These are phyloP conservation scores for Hericium erinaceus DNA, from an alignment of 768 basidiomycete species.

Conservation along the genomic window DNA sequence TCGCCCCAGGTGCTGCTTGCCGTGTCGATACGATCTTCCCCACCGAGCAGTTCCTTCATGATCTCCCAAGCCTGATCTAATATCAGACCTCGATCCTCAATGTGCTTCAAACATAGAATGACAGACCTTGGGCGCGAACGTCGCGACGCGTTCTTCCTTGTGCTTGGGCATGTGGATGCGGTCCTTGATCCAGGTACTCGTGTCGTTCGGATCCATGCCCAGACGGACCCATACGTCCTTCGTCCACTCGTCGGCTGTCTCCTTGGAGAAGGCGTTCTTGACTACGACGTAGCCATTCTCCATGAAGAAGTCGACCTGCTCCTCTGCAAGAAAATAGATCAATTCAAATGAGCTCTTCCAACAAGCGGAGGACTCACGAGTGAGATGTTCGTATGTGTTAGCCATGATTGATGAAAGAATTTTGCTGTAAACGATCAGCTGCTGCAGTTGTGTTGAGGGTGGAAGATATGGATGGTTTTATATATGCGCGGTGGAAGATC, in stretches of 20 bases:
- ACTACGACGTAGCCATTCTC: slow-evolving; percentile 46
- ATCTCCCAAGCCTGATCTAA: slow-evolving; percentile 42
- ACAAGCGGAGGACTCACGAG: slow-evolving; percentile 10
- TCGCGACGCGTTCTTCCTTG: slow-evolving; percentile 33
- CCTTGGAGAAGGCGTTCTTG: slow-evolving; percentile 41
- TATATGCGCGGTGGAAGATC: neutral
- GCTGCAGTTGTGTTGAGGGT: neutral
- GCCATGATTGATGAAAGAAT: slow-evolving; percentile 7
- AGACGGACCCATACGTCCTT: slow-evolving; percentile 43
- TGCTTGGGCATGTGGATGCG: slow-evolving; percentile 50
- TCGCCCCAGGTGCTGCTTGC: slow-evolving; percentile 43
- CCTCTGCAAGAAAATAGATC: slow-evolving; percentile 22
- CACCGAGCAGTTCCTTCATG: slow-evolving; percentile 52
- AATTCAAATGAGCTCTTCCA: neutral
- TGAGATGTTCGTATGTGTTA: slow-evolving; percentile 30
- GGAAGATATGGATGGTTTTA: neutral
- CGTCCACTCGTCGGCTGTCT: slow-evolving; percentile 41
- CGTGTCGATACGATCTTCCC: slow-evolving; percentile 46
- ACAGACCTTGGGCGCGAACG: slow-evolving; percentile 42
- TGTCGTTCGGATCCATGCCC: slow-evolving; percentile 43
- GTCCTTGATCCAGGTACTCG: slow-evolving; percentile 43
- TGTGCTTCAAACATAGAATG: neutral
- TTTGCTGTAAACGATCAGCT: neutral
- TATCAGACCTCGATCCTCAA: neutral
- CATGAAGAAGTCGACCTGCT: slow-evolving; percentile 45